phyloP scores from a whole-genome alignment of 139 green algal species.

The Penium margaritaceum region DNA sequence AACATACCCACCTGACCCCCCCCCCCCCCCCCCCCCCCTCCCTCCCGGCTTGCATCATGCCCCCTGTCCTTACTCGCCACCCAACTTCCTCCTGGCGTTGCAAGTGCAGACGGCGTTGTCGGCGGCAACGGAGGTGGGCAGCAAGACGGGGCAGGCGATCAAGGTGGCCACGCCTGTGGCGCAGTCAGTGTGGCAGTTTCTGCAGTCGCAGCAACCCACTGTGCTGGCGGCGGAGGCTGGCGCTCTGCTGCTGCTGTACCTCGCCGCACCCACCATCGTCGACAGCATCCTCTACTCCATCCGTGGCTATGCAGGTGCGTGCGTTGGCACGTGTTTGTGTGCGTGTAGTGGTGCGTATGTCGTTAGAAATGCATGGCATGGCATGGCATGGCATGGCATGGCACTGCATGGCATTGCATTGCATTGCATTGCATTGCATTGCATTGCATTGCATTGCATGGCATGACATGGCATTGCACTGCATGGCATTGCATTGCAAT shows the following conservation, averaged over 20 bases:
- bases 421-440: too few species aligned
- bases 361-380: too few species aligned
- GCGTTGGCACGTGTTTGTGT: too few species aligned
- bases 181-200: neutral
- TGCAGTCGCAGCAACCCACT: slow-evolving; percentile 7
- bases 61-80: too few species aligned
- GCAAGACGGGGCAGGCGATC: neutral
- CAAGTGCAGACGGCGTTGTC: slow-evolving; percentile 11
- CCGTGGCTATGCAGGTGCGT: slow-evolving; percentile 26
- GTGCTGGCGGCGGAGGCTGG: slow-evolving; percentile 17
- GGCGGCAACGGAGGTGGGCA: slow-evolving; percentile 1
- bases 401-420: too few species aligned
- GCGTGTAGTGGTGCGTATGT: too few species aligned
- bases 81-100: too few species aligned
- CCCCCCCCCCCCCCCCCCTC: neutral
- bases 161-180: slow-evolving; percentile 16
- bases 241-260: slow-evolving; percentile 26
- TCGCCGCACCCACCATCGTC: slow-evolving; percentile 20
- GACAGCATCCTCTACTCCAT: slow-evolving; percentile 5
- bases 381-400: too few species aligned
- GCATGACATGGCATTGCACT: too few species aligned
- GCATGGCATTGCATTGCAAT: too few species aligned
- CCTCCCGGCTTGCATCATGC: too few species aligned
- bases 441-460: too few species aligned
- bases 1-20: neutral